Evolutionary conservation across 768 basidiomycete genomes (phyloP), one percentile per base, ranked within the genome.

Genomic region (Leccinum fibrillosum): DNA sequence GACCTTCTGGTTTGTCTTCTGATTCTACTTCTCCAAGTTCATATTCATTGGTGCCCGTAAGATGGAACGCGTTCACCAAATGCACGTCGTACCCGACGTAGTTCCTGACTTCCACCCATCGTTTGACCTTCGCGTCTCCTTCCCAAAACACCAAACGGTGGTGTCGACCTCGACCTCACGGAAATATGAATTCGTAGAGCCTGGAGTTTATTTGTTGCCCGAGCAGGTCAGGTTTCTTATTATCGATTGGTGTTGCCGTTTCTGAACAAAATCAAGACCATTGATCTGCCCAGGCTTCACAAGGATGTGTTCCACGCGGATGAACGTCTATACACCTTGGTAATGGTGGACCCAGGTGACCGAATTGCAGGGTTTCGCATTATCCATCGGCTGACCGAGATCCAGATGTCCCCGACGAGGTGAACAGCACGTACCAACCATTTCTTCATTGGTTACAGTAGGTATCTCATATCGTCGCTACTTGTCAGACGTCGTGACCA

Each of bases 21-120:
- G 5, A 13, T 28, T 12, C 9, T 23, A 23, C 3, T 28, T 4
- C n/a, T n/a, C n/a, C n/a, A n/a, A n/a, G n/a, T n/a, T n/a, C 49
- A 13, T 21, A 23, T n/a, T 48, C 30, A 52, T 23, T 34, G 9
- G 9, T 11, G 11, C 23, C 19, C 30, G 30, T 7, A 67, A 94
- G 89, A 97, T 97, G 93, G 91, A 97, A 69, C 89, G 95, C 68
- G 68, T 98, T 48, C 80, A 92, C 64, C 91, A 94, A 75, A 93
- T 97, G 92, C 76, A 86, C 52, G 86, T 98, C 57, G 79, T 97
- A 2, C 95, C 96, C 0, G 96, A 99, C 67, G 75, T 95, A 11
- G 70, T 98, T 17, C 84, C 90, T 1, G 76, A 76, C 37, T 68
- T 96, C 8, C 82, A 80, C 52, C 92, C 93, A 0, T 82, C 84